These are phyloP conservation scores for Parastagonospora avenae DNA, from an alignment of 2,329 filamentous ascomycete species.

Conservation along the genomic window DNA sequence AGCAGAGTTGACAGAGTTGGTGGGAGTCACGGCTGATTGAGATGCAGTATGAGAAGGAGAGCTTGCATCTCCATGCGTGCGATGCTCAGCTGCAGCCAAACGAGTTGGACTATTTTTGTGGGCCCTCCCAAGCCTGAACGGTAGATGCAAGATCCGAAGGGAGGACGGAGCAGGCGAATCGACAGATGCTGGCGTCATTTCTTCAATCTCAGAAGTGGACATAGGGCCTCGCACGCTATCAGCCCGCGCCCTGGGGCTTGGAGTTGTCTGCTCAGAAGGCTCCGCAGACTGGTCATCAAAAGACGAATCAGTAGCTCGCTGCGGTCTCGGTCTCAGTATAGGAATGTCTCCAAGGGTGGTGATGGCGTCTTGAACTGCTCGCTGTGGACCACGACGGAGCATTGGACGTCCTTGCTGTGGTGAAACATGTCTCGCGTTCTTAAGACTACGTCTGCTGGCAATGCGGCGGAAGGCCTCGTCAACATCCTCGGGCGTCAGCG, in stretches of 20 bases:
- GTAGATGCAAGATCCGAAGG: conserved; percentile 20
- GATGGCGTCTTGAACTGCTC: conserved; percentile 37
- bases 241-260: conserved; percentile 1
- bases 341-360: conserved; percentile 32
- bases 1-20: conserved; percentile 1
- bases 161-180: conserved; percentile 4
- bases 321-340: conserved; percentile 25
- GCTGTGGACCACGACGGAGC: conserved; percentile 37
- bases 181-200: not conserved
- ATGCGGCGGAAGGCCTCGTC: conserved; percentile 42
- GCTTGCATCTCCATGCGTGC: no score
- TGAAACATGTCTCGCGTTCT: conserved; percentile 4
- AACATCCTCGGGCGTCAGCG: conserved; percentile 43
- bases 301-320: conserved; percentile 25
- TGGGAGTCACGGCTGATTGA: not conserved
- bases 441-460: conserved; percentile 26
- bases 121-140: conserved; percentile 23
- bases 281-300: conserved; percentile 22
- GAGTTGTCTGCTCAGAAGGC: not conserved
- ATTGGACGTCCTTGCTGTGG: conserved; percentile 21
- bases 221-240: conserved; percentile 4
- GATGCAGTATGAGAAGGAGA: conserved; percentile 3
- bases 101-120: conserved; percentile 1
- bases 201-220: conserved; percentile 3
- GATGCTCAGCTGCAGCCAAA: conserved; percentile 6